phyloP scores from a whole-genome alignment of 495 filamentous ascomycete species.

The Cryomyces minteri region DNA sequence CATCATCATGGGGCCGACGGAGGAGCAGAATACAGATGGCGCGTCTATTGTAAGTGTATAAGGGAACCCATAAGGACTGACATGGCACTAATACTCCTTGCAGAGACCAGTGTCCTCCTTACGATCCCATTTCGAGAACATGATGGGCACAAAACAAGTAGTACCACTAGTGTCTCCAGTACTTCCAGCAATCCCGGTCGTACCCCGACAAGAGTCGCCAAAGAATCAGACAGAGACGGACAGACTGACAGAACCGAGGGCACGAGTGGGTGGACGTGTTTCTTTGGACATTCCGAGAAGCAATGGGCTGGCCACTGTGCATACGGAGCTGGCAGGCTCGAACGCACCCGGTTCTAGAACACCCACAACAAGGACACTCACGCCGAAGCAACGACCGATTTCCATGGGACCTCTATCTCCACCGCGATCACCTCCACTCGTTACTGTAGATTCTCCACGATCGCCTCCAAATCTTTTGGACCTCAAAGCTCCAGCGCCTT shows the following conservation, averaged over 20 bases:
- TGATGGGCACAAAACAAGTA: slow-evolving; percentile 37
- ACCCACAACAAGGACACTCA: slow-evolving; percentile 7
- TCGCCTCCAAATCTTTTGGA: slow-evolving; percentile 38
- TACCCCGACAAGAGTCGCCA: slow-evolving; percentile 29
- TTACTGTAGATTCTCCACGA: slow-evolving; percentile 55
- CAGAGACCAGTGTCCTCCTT: slow-evolving; percentile 73
- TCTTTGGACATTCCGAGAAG: slow-evolving; percentile 14
- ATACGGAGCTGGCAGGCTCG: slow-evolving; percentile 3
- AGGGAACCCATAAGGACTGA: neutral
- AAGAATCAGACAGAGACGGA: slow-evolving; percentile 24
- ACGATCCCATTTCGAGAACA: slow-evolving; percentile 80
- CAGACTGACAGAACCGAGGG: slow-evolving; percentile 20
- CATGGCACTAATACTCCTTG: neutral
- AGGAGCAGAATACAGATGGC: slow-evolving; percentile 29
- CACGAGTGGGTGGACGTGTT: slow-evolving; percentile 8
- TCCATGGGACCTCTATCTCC: slow-evolving; percentile 37
- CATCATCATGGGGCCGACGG: slow-evolving; percentile 8
- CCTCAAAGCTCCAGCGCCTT: neutral
- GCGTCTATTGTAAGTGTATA: slow-evolving; percentile 35
- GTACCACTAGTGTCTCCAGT: neutral
- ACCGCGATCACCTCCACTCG: slow-evolving; percentile 43
- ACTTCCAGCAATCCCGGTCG: slow-evolving; percentile 18
- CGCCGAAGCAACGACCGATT: slow-evolving; percentile 14
- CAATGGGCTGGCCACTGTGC: slow-evolving; percentile 2
- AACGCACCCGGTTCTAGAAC: slow-evolving; percentile 3